Evolutionary conservation across 345 rosid genomes (phyloP).

Genomic region (Rhizophora mangle): DNA sequence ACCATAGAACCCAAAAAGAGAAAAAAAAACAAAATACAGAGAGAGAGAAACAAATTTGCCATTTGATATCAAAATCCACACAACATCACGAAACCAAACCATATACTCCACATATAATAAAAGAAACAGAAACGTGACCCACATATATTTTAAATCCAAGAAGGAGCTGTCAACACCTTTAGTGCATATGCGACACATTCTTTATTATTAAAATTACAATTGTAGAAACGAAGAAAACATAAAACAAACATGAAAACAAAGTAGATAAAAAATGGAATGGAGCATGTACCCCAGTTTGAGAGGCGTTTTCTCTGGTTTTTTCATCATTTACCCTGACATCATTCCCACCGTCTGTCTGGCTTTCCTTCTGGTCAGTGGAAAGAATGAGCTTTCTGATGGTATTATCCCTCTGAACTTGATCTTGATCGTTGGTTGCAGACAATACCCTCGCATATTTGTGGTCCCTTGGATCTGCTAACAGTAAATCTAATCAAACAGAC

Average conservation of each 20-base stretch:
- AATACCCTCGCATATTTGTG: constrained; percentile 71
- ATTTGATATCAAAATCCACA: constrained; percentile 7
- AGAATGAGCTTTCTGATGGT: constrained; percentile 57
- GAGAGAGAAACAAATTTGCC: not conserved
- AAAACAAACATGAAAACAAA: not conserved
- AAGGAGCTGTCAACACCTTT: constrained; percentile 14
- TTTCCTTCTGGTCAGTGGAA: constrained; percentile 13
- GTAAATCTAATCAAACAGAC: constrained; percentile 24
- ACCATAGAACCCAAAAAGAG: not conserved
- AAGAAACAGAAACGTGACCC: not conserved
- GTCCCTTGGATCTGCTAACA: constrained; percentile 39
- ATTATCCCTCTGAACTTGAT: constrained; percentile 37
- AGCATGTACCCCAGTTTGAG: constrained; percentile 13
- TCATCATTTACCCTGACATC: not conserved
- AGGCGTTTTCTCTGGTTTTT: not conserved
- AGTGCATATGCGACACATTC: not conserved
- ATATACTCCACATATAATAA: not conserved
- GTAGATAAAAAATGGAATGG: not conserved
- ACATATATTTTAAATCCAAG: constrained; percentile 2
- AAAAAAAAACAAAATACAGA: not conserved
- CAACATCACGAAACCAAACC: not conserved
- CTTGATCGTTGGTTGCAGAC: constrained; percentile 50
- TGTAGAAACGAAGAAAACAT: not conserved
- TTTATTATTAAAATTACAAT: not conserved
- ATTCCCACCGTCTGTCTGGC: not conserved